Base-by-base conservation (phyloP, 495 filamentous ascomycete species). In the Rhizodiscina lignyota region DNA sequence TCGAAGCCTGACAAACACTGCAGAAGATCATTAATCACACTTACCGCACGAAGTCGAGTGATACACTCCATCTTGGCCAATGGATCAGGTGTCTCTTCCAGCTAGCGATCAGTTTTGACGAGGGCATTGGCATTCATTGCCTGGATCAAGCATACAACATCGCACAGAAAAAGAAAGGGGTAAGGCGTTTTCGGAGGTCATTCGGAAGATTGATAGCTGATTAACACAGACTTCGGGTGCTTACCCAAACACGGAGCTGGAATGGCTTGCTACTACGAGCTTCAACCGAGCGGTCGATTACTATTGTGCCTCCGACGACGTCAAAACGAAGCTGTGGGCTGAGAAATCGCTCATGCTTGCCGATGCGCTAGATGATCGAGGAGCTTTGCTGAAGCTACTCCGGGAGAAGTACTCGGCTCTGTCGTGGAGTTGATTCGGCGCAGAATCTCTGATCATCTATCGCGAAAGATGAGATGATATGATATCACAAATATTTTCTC, bases 251-350 rank as follows among this genome's bases (percentile, higher is more conserved):
- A 66, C 69, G 4, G 85, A 94, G 42, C 56, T 93, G 2, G 72
- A 79, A 44, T 86, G 79, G 77, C 67, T 94, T 20, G 74, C 74
- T 1, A 70, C 70, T 0, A 71, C 66, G 2, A 55, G 75, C 0
- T 93, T 89, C 60, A 91, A 91, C 42, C 70, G 65, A 28, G 76
- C 76, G 0, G 65, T 85, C 16, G 82, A 89, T 40, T 70, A 76
- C 29, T 85, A 79, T 40, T 58, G 69, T 11, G 49, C 44, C 2
- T 57, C 58, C 0, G 62, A 74, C 32, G 67, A 74, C 34, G 64
- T 60, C 19, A 58, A 60, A 3, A 77, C 70, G 35, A 64, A 62
- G 41, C 52, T 58, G 17, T 86, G 80, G 81, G 74, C 68, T 4
- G 56, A 59, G 23, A 74, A 74, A 50, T 74, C 81, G 0, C 59